These are phyloP conservation scores for Sherardia arvensis DNA, from an alignment of 257 asterid species.

Conservation along the genomic window DNA sequence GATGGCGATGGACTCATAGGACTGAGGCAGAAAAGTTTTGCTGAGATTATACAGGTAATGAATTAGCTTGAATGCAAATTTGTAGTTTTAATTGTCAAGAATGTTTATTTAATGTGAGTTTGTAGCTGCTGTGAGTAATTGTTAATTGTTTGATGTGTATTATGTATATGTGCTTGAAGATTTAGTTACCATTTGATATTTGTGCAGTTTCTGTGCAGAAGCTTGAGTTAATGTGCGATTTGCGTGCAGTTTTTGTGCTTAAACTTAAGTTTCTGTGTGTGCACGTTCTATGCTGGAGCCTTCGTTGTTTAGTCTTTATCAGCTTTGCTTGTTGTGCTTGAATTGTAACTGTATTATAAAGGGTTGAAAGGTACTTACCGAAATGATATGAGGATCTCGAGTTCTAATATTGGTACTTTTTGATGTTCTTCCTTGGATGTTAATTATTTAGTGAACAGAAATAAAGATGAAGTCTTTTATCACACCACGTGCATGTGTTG, in stretches of 20 bases:
- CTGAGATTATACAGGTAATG: constrained; percentile 52
- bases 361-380: neutral
- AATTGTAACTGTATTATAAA: neutral
- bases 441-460: neutral
- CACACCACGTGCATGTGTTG: neutral
- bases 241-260: neutral
- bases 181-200: no score
- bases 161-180: no score
- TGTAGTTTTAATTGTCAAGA: neutral
- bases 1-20: constrained; percentile 52
- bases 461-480: neutral
- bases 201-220: neutral
- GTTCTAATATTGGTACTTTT: neutral
- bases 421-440: neutral
- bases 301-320: neutral
- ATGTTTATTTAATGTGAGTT: neutral
- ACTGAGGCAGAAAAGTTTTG: constrained; percentile 52
- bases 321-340: neutral
- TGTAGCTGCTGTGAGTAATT: neutral
- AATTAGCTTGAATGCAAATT: neutral
- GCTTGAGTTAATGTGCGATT: neutral
- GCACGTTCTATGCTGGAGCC: neutral
- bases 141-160: neutral
- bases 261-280: neutral
- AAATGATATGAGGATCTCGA: neutral